Base-by-base conservation (phyloP, 495 filamentous ascomycete species). In the Haplographium delicatum region DNA sequence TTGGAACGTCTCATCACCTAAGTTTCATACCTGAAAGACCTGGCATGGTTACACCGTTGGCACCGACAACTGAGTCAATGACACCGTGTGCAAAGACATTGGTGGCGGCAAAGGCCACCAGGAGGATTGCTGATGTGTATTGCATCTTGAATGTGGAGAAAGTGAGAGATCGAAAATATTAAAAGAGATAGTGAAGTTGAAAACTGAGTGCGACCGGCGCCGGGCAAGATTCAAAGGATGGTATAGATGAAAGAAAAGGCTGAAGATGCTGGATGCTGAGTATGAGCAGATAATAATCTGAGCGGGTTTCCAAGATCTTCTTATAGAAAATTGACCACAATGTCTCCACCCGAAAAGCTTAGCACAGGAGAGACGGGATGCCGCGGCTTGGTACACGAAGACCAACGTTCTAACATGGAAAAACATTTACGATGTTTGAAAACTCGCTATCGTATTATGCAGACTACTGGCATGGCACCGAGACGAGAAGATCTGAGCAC, bases 41-140 rank as follows among this genome's bases (percentile, higher is more conserved):
- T 7, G 76, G 73, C 75, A 80, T 78, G 22, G 62, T 64, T 4
- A 78, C 73, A 8, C 74, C 74, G 47, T 80, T 80, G 22, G 75
- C 73, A 28, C 76, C 76, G 19, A 62, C 54, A 57, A 80, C 68
- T 15, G 67, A 62, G 38, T 74, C 76, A 41, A 78, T 66, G 11
- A 78, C 63, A 54, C 76, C 76, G 52, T 80, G 76, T 11, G 60
- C 61, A 31, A 57, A 62, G 47, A 58, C 63, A 44, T 65, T 61
- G 53, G 58, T 63, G 38, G 54, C 57, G 47, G 56, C 51, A 48
- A 59, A 62, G 24, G 59, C 56, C 48, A 44, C 37, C 54, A 64
- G 48, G 51, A 64, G 52, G 53, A 61, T 48, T 30, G 47, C 53
- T 52, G 61, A 58, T 49, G 58, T 59, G 56, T 59, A 64, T 50